Percentiles rank a stretch among this genome's conserved stretches.
Conservation (phyloP, 176 grass and related monocot genomes). For the Thalia dealbata region DNA sequence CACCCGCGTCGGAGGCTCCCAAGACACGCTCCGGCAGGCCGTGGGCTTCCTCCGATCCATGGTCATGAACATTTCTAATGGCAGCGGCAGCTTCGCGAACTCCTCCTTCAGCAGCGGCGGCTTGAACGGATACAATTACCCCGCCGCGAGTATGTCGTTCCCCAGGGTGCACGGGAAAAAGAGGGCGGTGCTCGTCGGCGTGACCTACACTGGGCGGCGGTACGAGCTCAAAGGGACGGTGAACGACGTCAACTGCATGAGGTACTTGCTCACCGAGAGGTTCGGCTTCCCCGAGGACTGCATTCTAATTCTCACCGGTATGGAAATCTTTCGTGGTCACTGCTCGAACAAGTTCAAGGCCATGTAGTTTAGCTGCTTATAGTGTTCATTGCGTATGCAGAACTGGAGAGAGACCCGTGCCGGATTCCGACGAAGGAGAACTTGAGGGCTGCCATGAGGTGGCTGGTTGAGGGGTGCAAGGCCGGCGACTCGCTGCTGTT, state of each 20-base stretch:
- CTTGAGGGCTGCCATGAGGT: conserved; percentile 59
- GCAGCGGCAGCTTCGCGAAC: background rate
- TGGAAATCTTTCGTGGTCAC: background rate
- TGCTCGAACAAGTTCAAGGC: background rate
- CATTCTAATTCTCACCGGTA: conserved; percentile 71
- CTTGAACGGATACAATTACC: background rate
- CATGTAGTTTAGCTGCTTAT: background rate
- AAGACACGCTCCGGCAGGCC: conserved; percentile 29
- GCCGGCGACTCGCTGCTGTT: conserved; percentile 68
- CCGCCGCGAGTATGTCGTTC: conserved; percentile 13
- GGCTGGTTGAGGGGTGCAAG: conserved; percentile 47
- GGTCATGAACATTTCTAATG: conserved; percentile 16
- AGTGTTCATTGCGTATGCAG: conserved; percentile 8
- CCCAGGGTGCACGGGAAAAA: conserved; percentile 37
- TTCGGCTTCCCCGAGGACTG: conserved; percentile 40
- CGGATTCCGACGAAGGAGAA: conserved; percentile 46
- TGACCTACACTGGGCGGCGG: conserved; percentile 43
- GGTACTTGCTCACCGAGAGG: conserved; percentile 41
- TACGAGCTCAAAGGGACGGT: conserved; percentile 75
- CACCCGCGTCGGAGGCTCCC: conserved; percentile 33
- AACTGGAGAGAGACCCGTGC: conserved; percentile 33
- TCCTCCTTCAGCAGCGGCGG: background rate
- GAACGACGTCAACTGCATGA: conserved; percentile 68
- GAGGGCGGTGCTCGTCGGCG: conserved; percentile 71
- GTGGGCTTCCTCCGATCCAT: conserved; percentile 51